These are phyloP conservation scores for Melastoma malabathricum DNA, from an alignment of 345 rosid genomes.

Conservation along the genomic window DNA sequence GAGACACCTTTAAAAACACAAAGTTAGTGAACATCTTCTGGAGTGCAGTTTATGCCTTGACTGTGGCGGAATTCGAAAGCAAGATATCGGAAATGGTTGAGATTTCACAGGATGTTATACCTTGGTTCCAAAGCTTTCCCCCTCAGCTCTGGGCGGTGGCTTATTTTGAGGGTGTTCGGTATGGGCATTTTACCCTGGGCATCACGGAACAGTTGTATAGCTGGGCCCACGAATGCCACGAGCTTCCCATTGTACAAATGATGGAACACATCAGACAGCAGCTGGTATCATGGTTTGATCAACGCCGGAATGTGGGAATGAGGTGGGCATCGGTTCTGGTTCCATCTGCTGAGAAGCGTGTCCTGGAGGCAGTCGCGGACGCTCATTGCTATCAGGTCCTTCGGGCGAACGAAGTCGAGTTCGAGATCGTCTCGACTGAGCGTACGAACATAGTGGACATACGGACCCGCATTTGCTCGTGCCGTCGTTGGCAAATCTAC, in stretches of 20 bases:
- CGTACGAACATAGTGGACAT: slow-evolving; percentile 92
- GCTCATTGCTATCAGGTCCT: slow-evolving; percentile 93
- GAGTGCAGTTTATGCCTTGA: slow-evolving; percentile 93
- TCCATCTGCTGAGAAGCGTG: slow-evolving; percentile 82
- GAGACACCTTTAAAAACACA: slow-evolving; percentile 87
- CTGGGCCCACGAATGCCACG: slow-evolving; percentile 97
- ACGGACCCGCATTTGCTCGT: slow-evolving; percentile 67
- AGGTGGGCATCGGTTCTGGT: slow-evolving; percentile 82
- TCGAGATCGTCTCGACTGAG: slow-evolving; percentile 96
- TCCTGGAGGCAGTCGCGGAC: slow-evolving; percentile 69
- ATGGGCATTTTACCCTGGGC: slow-evolving; percentile 81
- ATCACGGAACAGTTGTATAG: slow-evolving; percentile 70
- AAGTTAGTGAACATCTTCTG: slow-evolving; percentile 89
- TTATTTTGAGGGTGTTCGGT: slow-evolving; percentile 76
- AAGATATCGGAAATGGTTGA: slow-evolving; percentile 84
- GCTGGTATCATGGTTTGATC: slow-evolving; percentile 43
- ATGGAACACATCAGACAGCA: slow-evolving; percentile 77
- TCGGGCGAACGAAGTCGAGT: slow-evolving; percentile 92
- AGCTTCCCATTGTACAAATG: slow-evolving; percentile 86
- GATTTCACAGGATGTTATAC: slow-evolving; percentile 62
- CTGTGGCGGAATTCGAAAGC: slow-evolving; percentile 64
- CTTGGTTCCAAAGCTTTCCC: slow-evolving; percentile 70
- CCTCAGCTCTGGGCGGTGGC: slow-evolving; percentile 93
- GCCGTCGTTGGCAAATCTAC: slow-evolving; percentile 90
- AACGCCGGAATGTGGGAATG: slow-evolving; percentile 63